Base-by-base conservation (phyloP, 306 rosid genomes). In the Sicyos edulis region DNA sequence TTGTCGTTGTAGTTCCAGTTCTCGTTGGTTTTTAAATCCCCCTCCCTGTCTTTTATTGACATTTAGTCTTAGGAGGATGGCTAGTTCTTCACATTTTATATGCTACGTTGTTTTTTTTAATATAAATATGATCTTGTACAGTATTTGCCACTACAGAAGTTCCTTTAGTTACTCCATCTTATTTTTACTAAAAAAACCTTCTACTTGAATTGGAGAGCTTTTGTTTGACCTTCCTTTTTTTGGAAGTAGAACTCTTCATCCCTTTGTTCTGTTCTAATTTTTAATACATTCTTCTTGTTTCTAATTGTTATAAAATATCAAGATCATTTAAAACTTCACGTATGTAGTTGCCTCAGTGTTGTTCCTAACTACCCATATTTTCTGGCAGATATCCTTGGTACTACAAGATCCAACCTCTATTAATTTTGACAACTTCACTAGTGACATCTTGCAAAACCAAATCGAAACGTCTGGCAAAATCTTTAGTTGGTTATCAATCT, bases 401-500 rank as follows among this genome's bases (percentile, higher is more conserved):
- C 91, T 90, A 80, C 89, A 82, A 63, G 82, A 77, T 71, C 90
- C 92, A 44, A 63, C 76, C 57, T 76, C 87, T 42, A 81, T 61
- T 67, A 76, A 74, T 68, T 73, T 70, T 56, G 82, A 66, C 55
- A 85, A 54, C 77, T 76, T 66, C 52, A 17, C 51, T 74, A 73
- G 78, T 76, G 80, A 55, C 75, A 53, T 75, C 69, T 77, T 80
- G 73, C 83, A 79, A 77, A 74, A 80, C 76, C 88, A 76, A 69
- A 66, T 85, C 29, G 84, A 81, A 85, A 77, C 52, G 17, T 72
- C 60, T 15, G 83, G 84, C 1, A 87, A 85, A 77, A 77, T 83
- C 77, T 87, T 83, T 75, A 80, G 78, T 65, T 92, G 98, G 98
- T 74, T 92, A 73, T 82, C 93, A 37, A 88, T 92, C 79, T 83